Evolutionary conservation across 1,284 basidiomycete species (phyloP), one percentile per base, ranked within the genome.

Genomic region (Trichosporon ovoides): DNA sequence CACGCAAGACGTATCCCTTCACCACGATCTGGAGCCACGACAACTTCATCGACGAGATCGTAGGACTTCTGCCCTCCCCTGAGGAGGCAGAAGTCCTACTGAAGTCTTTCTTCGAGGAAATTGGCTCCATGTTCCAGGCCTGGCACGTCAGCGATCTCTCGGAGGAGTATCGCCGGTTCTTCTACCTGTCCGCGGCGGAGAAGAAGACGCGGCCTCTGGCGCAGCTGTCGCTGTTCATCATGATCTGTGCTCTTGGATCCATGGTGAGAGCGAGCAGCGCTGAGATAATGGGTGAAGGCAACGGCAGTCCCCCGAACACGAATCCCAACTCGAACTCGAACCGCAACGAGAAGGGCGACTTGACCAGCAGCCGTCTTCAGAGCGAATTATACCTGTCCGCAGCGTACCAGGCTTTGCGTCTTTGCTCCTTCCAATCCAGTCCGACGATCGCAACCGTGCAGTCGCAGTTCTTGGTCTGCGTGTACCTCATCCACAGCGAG

Each of bases 1-100:
- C 69, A 19, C 65, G 75, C 37, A 77, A 78, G 64, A 77, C 74
- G 6, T 78, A 74, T 56, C 76, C 76, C 2, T 78, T 78, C 61
- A 77, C 76, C 6, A 78, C 76, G 2, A 78, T 78, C 49, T 78
- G 76, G 76, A 75, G 72, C 58, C 75, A 76, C 54, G 76, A 78
- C 53, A 76, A 75, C 56, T 78, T 77, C 53, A 69, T 68, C 14
- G 73, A 66, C 16, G 76, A 78, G 60, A 73, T 78, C 49, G 68
- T 77, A 10, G 73, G 72, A 10, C 60, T 78, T 7, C 53, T 78
- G 1, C 76, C 76, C 1, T 68, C 62, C 19, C 53, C 57, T 19
- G 70, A 66, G 36, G 74, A 78, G 53, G 66, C 76, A 0, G 71
- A 74, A 61, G 22, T 74, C 65, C 56, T 77, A 11, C 68, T 73